These are phyloP conservation scores for Melaleuca alternifolia DNA, from an alignment of 345 rosid genomes.

Conservation along the genomic window DNA sequence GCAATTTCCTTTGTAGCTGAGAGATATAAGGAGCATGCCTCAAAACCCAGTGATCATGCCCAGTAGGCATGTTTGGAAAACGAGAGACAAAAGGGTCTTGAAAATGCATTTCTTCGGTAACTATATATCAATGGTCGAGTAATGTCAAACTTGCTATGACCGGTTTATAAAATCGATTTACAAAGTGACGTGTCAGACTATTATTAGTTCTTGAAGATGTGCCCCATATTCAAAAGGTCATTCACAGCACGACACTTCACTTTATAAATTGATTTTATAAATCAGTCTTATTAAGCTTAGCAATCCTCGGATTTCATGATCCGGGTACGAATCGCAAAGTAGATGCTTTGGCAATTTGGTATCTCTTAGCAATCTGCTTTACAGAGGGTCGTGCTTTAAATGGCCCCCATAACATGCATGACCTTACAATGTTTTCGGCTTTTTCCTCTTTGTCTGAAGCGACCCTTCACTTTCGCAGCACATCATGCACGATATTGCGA, in stretches of 20 bases:
- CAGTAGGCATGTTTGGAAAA: neutral
- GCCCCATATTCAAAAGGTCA: neutral
- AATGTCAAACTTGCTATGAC: neutral
- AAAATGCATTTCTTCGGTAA: neutral
- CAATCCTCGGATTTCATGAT: neutral
- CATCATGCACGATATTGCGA: neutral
- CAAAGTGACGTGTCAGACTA: neutral
- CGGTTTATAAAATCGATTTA: neutral
- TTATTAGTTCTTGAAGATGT: neutral
- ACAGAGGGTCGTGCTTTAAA: neutral
- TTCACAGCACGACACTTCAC: neutral
- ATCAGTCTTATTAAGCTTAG: neutral
- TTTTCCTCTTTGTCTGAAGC: neutral
- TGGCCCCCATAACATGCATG: neutral
- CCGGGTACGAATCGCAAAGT: neutral
- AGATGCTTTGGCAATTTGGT: neutral
- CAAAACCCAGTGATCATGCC: neutral
- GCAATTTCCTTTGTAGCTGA: neutral
- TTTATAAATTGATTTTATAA: neutral
- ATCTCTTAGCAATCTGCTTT: neutral
- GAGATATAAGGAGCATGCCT: neutral
- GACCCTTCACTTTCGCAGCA: neutral
- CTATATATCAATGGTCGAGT: neutral
- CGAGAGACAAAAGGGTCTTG: neutral
- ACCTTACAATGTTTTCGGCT: neutral